Evolutionary conservation across 805 yeast genomes (phyloP).

Genomic region (Zygotorulaspora danielsina): DNA sequence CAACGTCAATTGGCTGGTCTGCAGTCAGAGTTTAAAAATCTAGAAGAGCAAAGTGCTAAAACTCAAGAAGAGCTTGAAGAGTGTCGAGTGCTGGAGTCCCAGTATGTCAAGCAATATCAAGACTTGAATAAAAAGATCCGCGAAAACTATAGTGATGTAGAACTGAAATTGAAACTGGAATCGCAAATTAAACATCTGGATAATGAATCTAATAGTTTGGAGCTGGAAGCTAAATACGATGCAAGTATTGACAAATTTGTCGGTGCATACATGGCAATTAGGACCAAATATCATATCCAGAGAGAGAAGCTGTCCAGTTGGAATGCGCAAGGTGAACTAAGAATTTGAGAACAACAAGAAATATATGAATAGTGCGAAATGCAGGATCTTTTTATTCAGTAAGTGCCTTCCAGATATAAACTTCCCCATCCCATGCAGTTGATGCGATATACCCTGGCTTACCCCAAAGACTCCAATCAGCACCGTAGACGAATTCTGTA

Average conservation of each 20-base stretch:
- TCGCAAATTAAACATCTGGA: slow-evolving; percentile 34
- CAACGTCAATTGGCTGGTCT: slow-evolving; percentile 21
- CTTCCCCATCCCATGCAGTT: slow-evolving; percentile 96
- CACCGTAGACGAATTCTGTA: slow-evolving; percentile 85
- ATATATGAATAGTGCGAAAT: no score
- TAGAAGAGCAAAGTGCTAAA: slow-evolving; percentile 26
- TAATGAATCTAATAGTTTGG: slow-evolving; percentile 17
- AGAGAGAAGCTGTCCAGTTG: slow-evolving; percentile 47
- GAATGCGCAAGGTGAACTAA: slow-evolving; percentile 25
- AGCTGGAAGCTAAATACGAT: slow-evolving; percentile 18
- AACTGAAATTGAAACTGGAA: slow-evolving; percentile 33
- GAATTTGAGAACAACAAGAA: slow-evolving; percentile 5
- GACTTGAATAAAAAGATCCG: slow-evolving; percentile 36
- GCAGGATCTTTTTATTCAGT: slow-evolving; percentile 3
- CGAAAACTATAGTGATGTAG: slow-evolving; percentile 38
- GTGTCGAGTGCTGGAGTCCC: slow-evolving; percentile 28
- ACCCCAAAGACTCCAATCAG: slow-evolving; percentile 97
- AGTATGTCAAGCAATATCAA: slow-evolving; percentile 38
- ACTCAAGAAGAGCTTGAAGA: slow-evolving; percentile 29
- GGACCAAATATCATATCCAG: slow-evolving; percentile 43
- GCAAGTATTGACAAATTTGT: slow-evolving; percentile 40
- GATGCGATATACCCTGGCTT: slow-evolving; percentile 93
- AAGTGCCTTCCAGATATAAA: slow-evolving; percentile 75
- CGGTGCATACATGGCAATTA: slow-evolving; percentile 38
- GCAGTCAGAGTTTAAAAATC: slow-evolving; percentile 20